Conservation (phyloP, 306 rosid species). For the Sphenostylis stenocarpa region DNA sequence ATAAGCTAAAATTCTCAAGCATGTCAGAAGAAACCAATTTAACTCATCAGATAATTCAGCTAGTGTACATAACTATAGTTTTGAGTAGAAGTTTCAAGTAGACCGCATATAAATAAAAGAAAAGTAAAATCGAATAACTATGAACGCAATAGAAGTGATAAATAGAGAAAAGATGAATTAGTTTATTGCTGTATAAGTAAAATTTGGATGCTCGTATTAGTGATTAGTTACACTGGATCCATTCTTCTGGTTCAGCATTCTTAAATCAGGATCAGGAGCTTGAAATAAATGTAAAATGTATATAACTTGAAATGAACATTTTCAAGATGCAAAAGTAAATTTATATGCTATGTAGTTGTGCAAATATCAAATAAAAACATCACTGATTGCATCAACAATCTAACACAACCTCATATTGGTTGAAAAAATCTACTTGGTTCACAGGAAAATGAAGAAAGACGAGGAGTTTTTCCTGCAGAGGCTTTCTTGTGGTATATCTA, state of each 20-base stretch:
- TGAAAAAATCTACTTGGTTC: conserved; percentile 11
- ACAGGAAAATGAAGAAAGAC: conserved; percentile 75
- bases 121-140: not conserved
- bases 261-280: not conserved
- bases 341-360: not conserved
- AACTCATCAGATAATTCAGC: not conserved
- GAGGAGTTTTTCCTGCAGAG: conserved; percentile 49
- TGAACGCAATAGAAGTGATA: not conserved
- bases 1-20: not conserved
- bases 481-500: conserved; percentile 65
- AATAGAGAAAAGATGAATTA: not conserved
- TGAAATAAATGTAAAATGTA: not conserved
- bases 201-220: conserved; percentile 1
- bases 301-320: not conserved
- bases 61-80: not conserved
- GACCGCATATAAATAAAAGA: not conserved
- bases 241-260: not conserved
- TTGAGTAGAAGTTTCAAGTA: not conserved
- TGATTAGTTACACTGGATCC: not conserved
- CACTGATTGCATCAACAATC: not conserved
- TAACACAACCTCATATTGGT: not conserved
- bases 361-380: conserved; percentile 17
- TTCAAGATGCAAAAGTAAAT: not conserved
- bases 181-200: not conserved
- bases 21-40: not conserved